These are phyloP conservation scores for Gnomoniopsis smithogilvyi DNA, from an alignment of 2,329 filamentous ascomycete species.

Conservation along the genomic window DNA sequence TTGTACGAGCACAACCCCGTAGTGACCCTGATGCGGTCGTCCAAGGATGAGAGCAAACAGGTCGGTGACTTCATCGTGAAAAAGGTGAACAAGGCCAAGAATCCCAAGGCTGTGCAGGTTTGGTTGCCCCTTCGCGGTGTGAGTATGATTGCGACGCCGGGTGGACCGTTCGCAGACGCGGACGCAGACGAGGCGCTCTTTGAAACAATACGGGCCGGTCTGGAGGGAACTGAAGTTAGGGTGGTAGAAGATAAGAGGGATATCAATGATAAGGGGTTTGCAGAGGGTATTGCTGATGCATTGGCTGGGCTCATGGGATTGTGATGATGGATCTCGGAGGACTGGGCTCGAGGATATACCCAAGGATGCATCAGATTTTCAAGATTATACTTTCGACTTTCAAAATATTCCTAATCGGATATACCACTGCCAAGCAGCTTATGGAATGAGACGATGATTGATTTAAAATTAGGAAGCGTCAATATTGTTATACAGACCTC, in stretches of 20 bases:
- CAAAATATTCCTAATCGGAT: neutral
- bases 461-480: neutral
- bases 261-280: conserved; percentile 54
- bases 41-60: conserved; percentile 48
- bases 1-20: conserved; percentile 64
- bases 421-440: neutral
- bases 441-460: neutral
- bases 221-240: conserved; percentile 45
- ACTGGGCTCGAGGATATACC: neutral
- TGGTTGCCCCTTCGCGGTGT: conserved; percentile 59
- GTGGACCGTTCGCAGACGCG: conserved; percentile 49
- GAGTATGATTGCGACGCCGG: conserved; percentile 55
- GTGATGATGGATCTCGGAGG: neutral
- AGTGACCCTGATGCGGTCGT: conserved; percentile 65
- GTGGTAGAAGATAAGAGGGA: conserved; percentile 46
- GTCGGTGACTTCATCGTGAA: conserved; percentile 55
- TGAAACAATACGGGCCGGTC: conserved; percentile 43
- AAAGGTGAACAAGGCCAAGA: conserved; percentile 53
- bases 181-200: conserved; percentile 49
- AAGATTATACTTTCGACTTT: neutral
- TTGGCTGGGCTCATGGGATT: conserved; percentile 30
- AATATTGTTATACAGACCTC: neutral
- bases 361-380: neutral
- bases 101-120: conserved; percentile 45
- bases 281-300: conserved; percentile 41